Evolutionary conservation across 2,329 filamentous ascomycete species (phyloP).

Genomic region (Thielaviopsis euricoi): DNA sequence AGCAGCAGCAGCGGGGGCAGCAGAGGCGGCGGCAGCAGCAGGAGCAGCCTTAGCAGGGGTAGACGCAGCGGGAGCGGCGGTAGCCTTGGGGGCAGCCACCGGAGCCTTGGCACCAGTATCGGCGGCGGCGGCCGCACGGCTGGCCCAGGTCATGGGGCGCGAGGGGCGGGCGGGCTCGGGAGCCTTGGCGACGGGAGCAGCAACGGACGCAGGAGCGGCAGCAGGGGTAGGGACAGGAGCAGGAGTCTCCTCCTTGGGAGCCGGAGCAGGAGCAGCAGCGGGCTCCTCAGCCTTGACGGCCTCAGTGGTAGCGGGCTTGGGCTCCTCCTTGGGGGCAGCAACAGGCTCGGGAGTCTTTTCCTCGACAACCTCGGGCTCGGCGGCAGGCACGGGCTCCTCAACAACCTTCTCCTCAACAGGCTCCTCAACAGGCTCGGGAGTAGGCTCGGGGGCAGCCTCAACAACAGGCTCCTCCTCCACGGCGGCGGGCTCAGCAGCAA

Average conservation of each 20-base stretch:
- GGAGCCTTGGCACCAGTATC: conserved; percentile 20
- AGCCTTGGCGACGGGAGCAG: conserved; percentile 19
- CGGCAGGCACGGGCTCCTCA: conserved; percentile 17
- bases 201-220: conserved; percentile 35
- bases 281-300: conserved; percentile 21
- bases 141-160: conserved; percentile 59
- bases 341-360: conserved; percentile 14
- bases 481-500: neutral
- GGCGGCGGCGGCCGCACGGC: conserved; percentile 43
- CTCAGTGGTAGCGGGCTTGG: neutral
- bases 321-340: conserved; percentile 1
- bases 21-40: conserved; percentile 32
- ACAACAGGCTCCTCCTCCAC: conserved; percentile 18
- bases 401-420: conserved; percentile 6
- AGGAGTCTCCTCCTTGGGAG: conserved; percentile 47
- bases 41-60: conserved; percentile 25
- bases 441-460: conserved; percentile 24
- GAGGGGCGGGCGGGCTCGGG: conserved; percentile 33
- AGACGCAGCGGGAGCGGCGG: conserved; percentile 37
- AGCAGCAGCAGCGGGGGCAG: conserved; percentile 17
- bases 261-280: conserved; percentile 31
- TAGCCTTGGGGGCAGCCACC: conserved; percentile 25
- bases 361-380: conserved; percentile 18
- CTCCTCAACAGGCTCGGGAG: conserved; percentile 10
- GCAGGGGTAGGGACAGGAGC: conserved; percentile 31